Evolutionary conservation across 768 basidiomycete genomes (phyloP).

Genomic region (Pleurotus tuoliensis): DNA sequence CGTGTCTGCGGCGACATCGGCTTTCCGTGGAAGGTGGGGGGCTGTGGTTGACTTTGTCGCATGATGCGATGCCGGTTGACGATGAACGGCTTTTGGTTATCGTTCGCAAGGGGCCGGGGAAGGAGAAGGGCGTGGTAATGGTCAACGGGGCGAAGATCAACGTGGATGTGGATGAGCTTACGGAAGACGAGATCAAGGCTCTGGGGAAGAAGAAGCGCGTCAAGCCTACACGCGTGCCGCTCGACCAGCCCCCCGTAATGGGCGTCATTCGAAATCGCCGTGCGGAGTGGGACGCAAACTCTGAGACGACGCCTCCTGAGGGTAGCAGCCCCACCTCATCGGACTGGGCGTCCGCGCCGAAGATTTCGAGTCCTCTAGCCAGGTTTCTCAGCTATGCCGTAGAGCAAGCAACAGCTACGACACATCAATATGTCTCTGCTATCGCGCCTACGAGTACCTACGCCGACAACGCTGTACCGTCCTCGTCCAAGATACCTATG

Average conservation of each 20-base stretch:
- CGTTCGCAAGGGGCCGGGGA: conserved; percentile 70
- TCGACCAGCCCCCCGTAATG: conserved; percentile 89
- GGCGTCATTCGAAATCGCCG: conserved; percentile 63
- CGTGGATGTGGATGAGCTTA: conserved; percentile 87
- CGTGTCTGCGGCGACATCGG: conserved; percentile 82
- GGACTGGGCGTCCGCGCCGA: conserved; percentile 57
- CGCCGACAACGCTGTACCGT: conserved; percentile 38
- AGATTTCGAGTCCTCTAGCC: conserved; percentile 64
- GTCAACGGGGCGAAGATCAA: conserved; percentile 83
- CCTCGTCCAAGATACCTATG: conserved; percentile 65
- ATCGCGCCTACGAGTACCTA: conserved; percentile 54
- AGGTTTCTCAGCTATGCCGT: conserved; percentile 73
- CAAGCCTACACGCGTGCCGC: conserved; percentile 80
- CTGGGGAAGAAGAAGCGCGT: conserved; percentile 82
- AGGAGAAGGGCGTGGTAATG: conserved; percentile 80
- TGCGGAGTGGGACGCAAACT: conserved; percentile 68
- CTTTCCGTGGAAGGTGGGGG: conserved; percentile 88
- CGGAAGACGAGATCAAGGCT: conserved; percentile 81
- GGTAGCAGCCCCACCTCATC: conserved; percentile 11
- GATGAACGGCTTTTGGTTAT: conserved; percentile 75
- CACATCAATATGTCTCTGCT: conserved; percentile 75
- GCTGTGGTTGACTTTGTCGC: conserved; percentile 88
- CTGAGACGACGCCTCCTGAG: conserved; percentile 21
- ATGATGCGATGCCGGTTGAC: conserved; percentile 74
- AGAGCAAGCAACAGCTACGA: conserved; percentile 68